Conservation (phyloP, 768 basidiomycete genomes). For the Boletus vermiculosoides region DNA sequence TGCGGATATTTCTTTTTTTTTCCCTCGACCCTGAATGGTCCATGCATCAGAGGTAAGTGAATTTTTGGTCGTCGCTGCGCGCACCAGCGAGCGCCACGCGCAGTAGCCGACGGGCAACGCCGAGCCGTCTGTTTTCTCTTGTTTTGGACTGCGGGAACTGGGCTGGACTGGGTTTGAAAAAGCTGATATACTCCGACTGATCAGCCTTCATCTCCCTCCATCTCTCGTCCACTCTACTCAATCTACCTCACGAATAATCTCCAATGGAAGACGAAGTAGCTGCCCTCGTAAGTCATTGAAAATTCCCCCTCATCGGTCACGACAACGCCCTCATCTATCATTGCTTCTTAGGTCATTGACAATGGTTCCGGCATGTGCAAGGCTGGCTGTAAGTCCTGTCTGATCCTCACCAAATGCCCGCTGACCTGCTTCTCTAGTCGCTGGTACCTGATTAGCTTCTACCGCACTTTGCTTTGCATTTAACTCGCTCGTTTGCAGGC, state of each 20-base stretch:
- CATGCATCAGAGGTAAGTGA: background rate
- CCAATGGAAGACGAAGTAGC: slow-evolving; percentile 68
- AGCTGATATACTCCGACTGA: slow-evolving; percentile 28
- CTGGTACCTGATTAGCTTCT: slow-evolving; percentile 44
- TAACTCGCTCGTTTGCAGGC: slow-evolving; percentile 44
- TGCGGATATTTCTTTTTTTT: background rate
- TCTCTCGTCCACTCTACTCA: slow-evolving; percentile 18
- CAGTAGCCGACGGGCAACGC: background rate
- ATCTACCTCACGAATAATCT: slow-evolving; percentile 24
- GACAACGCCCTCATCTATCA: background rate
- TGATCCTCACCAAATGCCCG: slow-evolving; percentile 11
- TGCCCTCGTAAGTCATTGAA: slow-evolving; percentile 41
- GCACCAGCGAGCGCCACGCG: background rate
- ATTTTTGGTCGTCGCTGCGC: background rate
- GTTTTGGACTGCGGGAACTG: slow-evolving; percentile 15
- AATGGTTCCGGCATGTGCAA: slow-evolving; percentile 99
- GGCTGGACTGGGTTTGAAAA: slow-evolving; percentile 21
- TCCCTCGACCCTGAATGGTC: too few species aligned
- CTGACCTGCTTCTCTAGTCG: slow-evolving; percentile 44
- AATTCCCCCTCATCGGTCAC: background rate
- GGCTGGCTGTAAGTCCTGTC: slow-evolving; percentile 82
- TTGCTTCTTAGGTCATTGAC: slow-evolving; percentile 67
- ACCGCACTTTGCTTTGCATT: background rate
- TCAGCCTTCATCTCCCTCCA: slow-evolving; percentile 21
- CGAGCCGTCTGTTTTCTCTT: slow-evolving; percentile 16